Conservation (phyloP, 108 stramenopile genomes). For the Pelagomonas calceolata region DNA sequence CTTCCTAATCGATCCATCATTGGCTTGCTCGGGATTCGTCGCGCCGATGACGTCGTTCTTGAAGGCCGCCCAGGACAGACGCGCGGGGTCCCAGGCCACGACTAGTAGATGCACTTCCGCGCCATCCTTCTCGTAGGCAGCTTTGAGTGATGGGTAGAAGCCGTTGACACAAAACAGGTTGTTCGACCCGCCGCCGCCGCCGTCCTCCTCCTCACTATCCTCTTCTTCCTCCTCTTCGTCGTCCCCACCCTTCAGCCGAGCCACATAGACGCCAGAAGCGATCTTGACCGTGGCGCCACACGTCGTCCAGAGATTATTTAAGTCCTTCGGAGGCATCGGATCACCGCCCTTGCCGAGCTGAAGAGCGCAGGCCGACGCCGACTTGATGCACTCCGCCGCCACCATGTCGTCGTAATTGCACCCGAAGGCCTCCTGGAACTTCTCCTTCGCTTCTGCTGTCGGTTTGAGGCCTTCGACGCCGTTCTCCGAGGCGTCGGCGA, state of each 20-base stretch:
- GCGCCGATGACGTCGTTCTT: slow-evolving; percentile 23
- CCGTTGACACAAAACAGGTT: slow-evolving; percentile 19
- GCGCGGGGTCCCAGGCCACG: slow-evolving; percentile 13
- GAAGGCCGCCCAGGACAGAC: slow-evolving; percentile 19
- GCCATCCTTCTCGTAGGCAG: slow-evolving; percentile 9
- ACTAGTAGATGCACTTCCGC: slow-evolving; percentile 21
- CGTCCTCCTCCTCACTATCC: not conserved
- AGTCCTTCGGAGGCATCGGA: slow-evolving; percentile 1
- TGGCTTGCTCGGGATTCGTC: slow-evolving; percentile 19
- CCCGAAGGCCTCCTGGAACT: slow-evolving; percentile 31
- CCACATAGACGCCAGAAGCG: not conserved
- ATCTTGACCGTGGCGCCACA: not conserved
- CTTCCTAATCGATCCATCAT: slow-evolving; percentile 11
- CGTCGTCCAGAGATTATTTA: not conserved
- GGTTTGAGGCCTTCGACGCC: slow-evolving; percentile 19
- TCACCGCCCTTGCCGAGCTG: slow-evolving; percentile 23
- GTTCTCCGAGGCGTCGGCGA: slow-evolving; percentile 22
- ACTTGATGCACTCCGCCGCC: slow-evolving; percentile 18
- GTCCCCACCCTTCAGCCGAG: slow-evolving; percentile 3
- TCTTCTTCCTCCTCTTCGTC: not conserved
- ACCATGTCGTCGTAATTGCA: slow-evolving; percentile 20
- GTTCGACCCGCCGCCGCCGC: not conserved
- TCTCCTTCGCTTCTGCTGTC: slow-evolving; percentile 20
- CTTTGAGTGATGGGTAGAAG: slow-evolving; percentile 26
- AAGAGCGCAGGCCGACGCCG: slow-evolving; percentile 18